Conservation (phyloP, 2,329 filamentous ascomycete species). For the Podosphaera aphanis region DNA sequence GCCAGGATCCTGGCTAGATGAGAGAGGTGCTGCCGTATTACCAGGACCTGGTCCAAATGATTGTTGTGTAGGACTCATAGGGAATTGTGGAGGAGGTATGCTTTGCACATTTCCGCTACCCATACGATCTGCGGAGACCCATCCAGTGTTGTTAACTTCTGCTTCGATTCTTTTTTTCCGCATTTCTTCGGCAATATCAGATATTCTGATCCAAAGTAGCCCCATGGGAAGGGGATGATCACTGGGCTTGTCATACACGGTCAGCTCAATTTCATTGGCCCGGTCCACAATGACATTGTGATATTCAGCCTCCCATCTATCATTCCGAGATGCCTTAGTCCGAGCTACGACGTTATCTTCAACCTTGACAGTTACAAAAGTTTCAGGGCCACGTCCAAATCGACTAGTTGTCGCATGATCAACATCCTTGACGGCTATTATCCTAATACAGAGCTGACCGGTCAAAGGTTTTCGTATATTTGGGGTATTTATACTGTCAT, state of each 20-base stretch:
- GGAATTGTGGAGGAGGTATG: constrained; percentile 29
- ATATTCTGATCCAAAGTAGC: constrained; percentile 88
- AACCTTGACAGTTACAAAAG: constrained; percentile 87
- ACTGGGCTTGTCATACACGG: constrained; percentile 84
- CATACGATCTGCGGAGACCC: constrained; percentile 96
- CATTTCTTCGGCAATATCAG: constrained; percentile 94
- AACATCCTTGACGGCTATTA: constrained; percentile 78
- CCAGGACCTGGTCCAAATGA: constrained; percentile 22
- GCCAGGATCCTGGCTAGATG: constrained; percentile 17
- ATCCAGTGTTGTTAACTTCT: constrained; percentile 80
- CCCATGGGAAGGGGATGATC: constrained; percentile 83
- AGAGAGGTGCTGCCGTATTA: constrained; percentile 5
- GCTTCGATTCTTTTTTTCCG: constrained; percentile 91
- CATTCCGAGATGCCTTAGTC: constrained; percentile 63
- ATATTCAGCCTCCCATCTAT: constrained; percentile 76
- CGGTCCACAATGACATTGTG: constrained; percentile 92
- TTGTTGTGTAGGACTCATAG: constrained; percentile 26
- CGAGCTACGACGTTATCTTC: constrained; percentile 80
- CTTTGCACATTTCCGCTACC: constrained; percentile 29
- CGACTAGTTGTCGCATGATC: constrained; percentile 67
- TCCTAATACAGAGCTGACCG: constrained; percentile 65
- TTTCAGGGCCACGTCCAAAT: constrained; percentile 80
- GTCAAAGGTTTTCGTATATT: constrained; percentile 92
- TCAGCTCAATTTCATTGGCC: constrained; percentile 94
- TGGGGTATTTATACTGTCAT: constrained; percentile 88